A percentile compares a stretch with the other conserved stretches of the same genome.
Conservation (phyloP, 352 stramenopile genomes). For the Phytophthora sp. region DNA sequence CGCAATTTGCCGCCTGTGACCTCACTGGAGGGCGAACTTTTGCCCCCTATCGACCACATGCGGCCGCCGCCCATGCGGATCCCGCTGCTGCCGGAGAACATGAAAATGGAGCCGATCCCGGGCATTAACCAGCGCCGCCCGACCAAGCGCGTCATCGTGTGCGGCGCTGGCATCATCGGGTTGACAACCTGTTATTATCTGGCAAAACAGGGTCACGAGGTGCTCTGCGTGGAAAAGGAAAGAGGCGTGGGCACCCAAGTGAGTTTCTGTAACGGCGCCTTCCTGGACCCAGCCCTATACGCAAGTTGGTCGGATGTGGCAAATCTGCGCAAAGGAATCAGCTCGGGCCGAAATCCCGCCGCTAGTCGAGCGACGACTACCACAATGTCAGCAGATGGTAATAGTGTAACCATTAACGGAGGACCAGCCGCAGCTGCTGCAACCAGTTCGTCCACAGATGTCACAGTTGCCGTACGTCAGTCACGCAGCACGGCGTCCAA, state of each 20-base stretch:
- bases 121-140: conserved; percentile 57
- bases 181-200: conserved; percentile 89
- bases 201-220: conserved; percentile 85
- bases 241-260: conserved; percentile 78
- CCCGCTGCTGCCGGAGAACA: conserved; percentile 61
- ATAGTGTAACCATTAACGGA: conserved; percentile 41
- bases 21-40: conserved; percentile 49
- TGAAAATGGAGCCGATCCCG: conserved; percentile 73
- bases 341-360: conserved; percentile 13
- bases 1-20: conserved; percentile 36
- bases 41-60: conserved; percentile 68
- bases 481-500: conserved; percentile 37
- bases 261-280: conserved; percentile 82
- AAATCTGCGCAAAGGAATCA: conserved; percentile 56
- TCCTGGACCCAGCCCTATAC: conserved; percentile 85
- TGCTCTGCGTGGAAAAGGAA: conserved; percentile 88
- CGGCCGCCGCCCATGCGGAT: conserved; percentile 63
- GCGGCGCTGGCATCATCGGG: conserved; percentile 84
- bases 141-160: conserved; percentile 88
- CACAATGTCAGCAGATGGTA: conserved; percentile 38
- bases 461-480: conserved; percentile 31
- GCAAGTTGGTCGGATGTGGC: conserved; percentile 80
- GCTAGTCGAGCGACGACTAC: conserved; percentile 19
- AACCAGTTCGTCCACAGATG: conserved; percentile 32
- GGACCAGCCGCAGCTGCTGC: conserved; percentile 45